A percentile compares a stretch with the other conserved stretches of the same genome.
These are phyloP conservation scores for Penicillium pancosmium DNA, from an alignment of 495 filamentous ascomycete species.

Conservation along the genomic window DNA sequence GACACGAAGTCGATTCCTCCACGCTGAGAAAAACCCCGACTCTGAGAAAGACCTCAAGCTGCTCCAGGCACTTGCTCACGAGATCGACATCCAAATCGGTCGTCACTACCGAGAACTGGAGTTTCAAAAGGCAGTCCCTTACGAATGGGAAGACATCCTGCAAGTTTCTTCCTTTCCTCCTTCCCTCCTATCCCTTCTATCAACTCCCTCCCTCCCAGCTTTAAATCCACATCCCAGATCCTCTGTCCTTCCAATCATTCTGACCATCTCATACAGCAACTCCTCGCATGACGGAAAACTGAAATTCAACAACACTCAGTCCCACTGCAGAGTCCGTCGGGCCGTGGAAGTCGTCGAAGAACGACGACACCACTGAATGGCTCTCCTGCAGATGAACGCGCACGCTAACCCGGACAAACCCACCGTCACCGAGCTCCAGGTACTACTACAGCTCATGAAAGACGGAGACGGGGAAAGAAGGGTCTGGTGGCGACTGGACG, in stretches of 20 bases:
- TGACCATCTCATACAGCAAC: neutral
- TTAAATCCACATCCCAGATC: no score
- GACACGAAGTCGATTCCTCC: neutral
- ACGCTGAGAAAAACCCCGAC: neutral
- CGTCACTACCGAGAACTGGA: neutral
- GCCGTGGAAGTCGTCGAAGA: neutral
- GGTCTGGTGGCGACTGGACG: neutral
- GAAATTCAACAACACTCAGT: neutral
- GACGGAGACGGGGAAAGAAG: neutral
- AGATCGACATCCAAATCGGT: neutral
- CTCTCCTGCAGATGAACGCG: neutral
- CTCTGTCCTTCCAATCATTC: neutral
- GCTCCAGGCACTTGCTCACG: neutral
- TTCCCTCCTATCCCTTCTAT: neutral
- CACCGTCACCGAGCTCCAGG: neutral
- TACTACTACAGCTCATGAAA: neutral
- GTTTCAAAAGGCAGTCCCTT: neutral
- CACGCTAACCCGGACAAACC: neutral
- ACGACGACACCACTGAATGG: conserved; percentile 2
- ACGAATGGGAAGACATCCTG: neutral
- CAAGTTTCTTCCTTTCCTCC: neutral
- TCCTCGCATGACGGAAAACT: neutral
- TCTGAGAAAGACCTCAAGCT: neutral
- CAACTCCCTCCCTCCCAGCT: neutral
- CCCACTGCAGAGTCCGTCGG: neutral